Conservation (phyloP, 345 rosid genomes). For the Ceriops tagal region DNA sequence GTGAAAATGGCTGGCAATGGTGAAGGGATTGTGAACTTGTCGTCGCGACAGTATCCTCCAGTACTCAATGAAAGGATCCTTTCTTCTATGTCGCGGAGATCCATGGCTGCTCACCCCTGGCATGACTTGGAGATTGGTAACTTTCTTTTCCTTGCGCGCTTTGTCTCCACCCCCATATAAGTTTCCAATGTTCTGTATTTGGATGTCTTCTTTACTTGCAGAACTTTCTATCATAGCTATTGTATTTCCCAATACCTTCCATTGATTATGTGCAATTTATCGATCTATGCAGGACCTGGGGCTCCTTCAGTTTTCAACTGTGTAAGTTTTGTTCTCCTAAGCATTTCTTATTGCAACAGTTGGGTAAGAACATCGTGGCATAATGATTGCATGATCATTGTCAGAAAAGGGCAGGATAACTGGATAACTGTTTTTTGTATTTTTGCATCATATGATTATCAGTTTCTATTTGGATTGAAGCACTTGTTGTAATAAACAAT, state of each 20-base stretch:
- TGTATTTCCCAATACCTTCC: neutral
- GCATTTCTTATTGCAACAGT: neutral
- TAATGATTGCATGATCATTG: too few species aligned
- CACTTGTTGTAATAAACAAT: too few species aligned
- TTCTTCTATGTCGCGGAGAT: conserved; percentile 66
- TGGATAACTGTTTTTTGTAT: too few species aligned
- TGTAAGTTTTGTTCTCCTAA: conserved; percentile 42
- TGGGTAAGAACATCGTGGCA: too few species aligned
- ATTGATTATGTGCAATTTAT: conserved; percentile 12
- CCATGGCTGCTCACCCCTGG: conserved; percentile 96
- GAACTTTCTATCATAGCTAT: neutral
- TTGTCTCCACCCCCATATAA: neutral
- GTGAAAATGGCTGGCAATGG: conserved; percentile 45
- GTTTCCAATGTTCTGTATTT: too few species aligned
- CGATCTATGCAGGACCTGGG: conserved; percentile 64
- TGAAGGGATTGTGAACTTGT: conserved; percentile 24
- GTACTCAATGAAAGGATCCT: conserved; percentile 75
- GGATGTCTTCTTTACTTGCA: too few species aligned
- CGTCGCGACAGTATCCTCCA: conserved; percentile 17
- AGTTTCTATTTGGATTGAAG: too few species aligned
- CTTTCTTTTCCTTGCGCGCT: neutral
- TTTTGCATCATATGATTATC: too few species aligned
- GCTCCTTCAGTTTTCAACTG: conserved; percentile 88
- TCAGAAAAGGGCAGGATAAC: too few species aligned
- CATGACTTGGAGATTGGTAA: conserved; percentile 88